phyloP scores from a whole-genome alignment of 257 asterid genomes.

The Primulina eburnea region DNA sequence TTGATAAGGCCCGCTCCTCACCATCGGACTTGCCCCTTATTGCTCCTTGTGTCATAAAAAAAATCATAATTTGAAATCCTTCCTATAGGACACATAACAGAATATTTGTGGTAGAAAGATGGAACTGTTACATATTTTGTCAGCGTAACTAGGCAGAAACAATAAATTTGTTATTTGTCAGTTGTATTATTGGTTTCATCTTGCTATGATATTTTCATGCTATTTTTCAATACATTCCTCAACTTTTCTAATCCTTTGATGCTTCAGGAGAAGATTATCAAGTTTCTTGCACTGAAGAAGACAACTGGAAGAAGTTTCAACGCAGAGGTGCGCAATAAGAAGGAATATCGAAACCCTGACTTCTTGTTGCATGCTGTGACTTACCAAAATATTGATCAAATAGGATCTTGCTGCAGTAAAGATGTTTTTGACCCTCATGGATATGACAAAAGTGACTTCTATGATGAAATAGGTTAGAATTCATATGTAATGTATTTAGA shows the following conservation, averaged over 20 bases:
- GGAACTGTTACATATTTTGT: not conserved
- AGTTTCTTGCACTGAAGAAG: constrained; percentile 66
- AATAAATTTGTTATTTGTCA: not conserved
- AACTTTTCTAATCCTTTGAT: constrained; percentile 23
- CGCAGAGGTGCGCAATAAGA: constrained; percentile 88
- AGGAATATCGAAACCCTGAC: constrained; percentile 94
- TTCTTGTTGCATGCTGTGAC: constrained; percentile 97
- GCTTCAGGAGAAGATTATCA: constrained; percentile 61
- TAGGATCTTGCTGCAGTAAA: constrained; percentile 89
- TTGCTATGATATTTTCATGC: constrained; percentile 13
- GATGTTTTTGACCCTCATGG: constrained; percentile 99
- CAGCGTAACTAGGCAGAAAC: not conserved
- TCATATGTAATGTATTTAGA: constrained; percentile 16
- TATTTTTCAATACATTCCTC: constrained; percentile 9
- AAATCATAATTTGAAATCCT: no score
- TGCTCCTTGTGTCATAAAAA: no score
- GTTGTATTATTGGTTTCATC: not conserved
- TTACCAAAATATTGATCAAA: constrained; percentile 87
- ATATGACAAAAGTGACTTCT: constrained; percentile 85
- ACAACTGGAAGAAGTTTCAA: constrained; percentile 79
- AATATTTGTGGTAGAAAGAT: not conserved
- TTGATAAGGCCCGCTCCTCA: no score
- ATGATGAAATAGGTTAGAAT: constrained; percentile 75
- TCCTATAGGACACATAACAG: not conserved
- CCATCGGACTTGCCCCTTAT: no score